phyloP scores from a whole-genome alignment of 768 basidiomycete genomes.

The Basidioascus undulatus region DNA sequence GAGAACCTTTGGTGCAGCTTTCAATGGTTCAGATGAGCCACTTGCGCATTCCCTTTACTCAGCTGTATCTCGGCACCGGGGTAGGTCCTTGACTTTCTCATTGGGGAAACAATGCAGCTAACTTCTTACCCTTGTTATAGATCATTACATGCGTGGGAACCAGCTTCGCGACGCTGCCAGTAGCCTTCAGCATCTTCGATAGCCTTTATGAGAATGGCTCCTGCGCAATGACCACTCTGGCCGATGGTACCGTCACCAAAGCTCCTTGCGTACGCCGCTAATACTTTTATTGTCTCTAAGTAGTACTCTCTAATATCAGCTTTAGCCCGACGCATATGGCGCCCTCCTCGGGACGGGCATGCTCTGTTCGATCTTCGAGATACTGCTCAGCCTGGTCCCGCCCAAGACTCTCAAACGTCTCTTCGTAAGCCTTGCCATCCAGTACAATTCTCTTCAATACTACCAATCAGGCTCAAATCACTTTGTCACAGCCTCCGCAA shows the following conservation, averaged over 20 bases:
- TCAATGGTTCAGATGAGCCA: conserved; percentile 50
- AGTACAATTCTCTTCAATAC: too few species aligned
- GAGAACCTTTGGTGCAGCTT: too few species aligned
- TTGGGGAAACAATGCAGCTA: not conserved
- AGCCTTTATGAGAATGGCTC: conserved; percentile 58
- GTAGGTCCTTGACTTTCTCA: not conserved
- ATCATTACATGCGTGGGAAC: conserved; percentile 57
- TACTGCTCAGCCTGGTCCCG: conserved; percentile 10
- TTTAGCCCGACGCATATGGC: conserved; percentile 62
- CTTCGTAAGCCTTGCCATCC: conserved; percentile 26
- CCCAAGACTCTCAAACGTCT: conserved; percentile 27
- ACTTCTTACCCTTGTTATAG: conserved; percentile 33
- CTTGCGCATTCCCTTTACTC: conserved; percentile 6
- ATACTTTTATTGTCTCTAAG: too few species aligned
- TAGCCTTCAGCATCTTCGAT: conserved; percentile 45
- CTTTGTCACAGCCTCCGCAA: too few species aligned
- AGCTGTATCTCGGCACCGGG: conserved; percentile 3
- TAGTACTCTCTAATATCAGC: too few species aligned
- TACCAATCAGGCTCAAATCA: too few species aligned
- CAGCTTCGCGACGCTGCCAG: conserved; percentile 52
- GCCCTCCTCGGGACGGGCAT: conserved; percentile 35
- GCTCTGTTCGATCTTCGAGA: conserved; percentile 1
- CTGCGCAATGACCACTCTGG: conserved; percentile 33
- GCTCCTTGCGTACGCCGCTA: too few species aligned
- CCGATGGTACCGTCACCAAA: conserved; percentile 35